These are phyloP conservation scores for Pulveroboletus frians DNA, from an alignment of 768 basidiomycete genomes.

Conservation along the genomic window DNA sequence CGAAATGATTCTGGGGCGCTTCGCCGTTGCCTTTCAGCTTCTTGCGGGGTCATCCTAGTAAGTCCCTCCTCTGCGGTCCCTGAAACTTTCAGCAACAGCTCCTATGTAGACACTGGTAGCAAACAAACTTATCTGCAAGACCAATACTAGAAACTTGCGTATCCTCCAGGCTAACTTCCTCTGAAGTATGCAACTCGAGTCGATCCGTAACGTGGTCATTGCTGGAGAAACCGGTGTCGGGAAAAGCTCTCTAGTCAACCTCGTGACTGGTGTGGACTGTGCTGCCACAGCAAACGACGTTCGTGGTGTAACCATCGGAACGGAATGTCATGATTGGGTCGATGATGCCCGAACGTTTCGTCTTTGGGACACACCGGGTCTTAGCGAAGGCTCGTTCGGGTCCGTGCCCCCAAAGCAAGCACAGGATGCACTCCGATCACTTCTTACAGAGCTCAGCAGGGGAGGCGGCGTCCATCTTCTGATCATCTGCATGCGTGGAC, in stretches of 20 bases:
- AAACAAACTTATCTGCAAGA: conserved; percentile 4
- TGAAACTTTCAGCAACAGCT: background rate
- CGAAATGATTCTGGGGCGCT: conserved; percentile 9
- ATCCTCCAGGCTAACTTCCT: conserved; percentile 5
- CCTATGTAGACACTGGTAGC: background rate
- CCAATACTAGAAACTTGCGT: background rate
- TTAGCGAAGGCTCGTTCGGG: conserved; percentile 26
- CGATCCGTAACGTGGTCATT: conserved; percentile 27
- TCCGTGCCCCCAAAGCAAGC: conserved; percentile 21
- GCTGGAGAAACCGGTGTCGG: conserved; percentile 29
- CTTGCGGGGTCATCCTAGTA: background rate
- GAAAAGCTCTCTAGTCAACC: conserved; percentile 30
- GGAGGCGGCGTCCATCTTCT: conserved; percentile 23
- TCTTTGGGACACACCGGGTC: conserved; percentile 31
- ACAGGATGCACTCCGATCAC: conserved; percentile 23
- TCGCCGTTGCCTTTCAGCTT: conserved; percentile 1
- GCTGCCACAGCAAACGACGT: conserved; percentile 21
- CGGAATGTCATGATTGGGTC: conserved; percentile 15
- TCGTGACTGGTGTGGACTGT: conserved; percentile 21
- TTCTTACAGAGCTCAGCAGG: conserved; percentile 18
- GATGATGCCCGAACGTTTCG: conserved; percentile 16
- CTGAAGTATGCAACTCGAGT: conserved; percentile 5
- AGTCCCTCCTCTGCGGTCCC: background rate
- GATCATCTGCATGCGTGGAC: conserved; percentile 26
- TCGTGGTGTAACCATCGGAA: conserved; percentile 21